A percentile compares a stretch with the other conserved stretches of the same genome.
Conservation (phyloP, 2,329 filamentous ascomycete species). For the Curvularia eragrostidis region DNA sequence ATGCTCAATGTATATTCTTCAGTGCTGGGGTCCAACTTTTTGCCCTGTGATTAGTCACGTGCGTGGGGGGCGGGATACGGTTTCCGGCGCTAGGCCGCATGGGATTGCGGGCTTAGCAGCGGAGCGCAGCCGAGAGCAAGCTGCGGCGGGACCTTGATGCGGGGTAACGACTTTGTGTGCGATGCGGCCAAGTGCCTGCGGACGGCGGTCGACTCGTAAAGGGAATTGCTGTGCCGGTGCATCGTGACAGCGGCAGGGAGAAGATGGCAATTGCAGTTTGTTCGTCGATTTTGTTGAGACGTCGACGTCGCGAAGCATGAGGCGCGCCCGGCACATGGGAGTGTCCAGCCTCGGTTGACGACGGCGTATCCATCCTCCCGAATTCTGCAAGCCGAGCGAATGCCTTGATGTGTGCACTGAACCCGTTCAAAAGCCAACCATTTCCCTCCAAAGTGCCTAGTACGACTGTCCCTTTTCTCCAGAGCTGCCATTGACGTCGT, state of each 20-base stretch:
- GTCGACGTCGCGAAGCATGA: background rate
- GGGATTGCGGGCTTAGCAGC: background rate
- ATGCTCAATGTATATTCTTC: slow-evolving; percentile 15
- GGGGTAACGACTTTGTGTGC: slow-evolving; percentile 18
- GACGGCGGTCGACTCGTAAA: background rate
- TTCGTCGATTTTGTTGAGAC: background rate
- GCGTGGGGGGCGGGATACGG: background rate
- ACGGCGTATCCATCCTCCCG: slow-evolving; percentile 38
- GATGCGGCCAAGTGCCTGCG: slow-evolving; percentile 1
- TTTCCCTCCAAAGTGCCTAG: slow-evolving; percentile 36
- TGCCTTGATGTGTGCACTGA: slow-evolving; percentile 26
- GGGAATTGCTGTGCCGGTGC: background rate
- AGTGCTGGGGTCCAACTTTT: background rate
- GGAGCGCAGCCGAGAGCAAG: slow-evolving; percentile 13
- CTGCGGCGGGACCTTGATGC: slow-evolving; percentile 15
- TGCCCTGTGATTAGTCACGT: background rate
- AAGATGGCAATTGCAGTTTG: background rate
- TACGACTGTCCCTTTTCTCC: slow-evolving; percentile 42
- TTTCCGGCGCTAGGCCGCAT: background rate
- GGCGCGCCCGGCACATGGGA: slow-evolving; percentile 6
- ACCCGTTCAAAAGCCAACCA: slow-evolving; percentile 30
- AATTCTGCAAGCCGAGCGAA: slow-evolving; percentile 36
- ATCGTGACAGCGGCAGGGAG: background rate
- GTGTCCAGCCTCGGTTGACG: slow-evolving; percentile 40
- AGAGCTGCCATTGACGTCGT: slow-evolving; percentile 42